Percentiles rank a stretch among this genome's conserved stretches.
phyloP scores from a whole-genome alignment of 2,329 filamentous ascomycete species.

The Ambrosiella xylebori region DNA sequence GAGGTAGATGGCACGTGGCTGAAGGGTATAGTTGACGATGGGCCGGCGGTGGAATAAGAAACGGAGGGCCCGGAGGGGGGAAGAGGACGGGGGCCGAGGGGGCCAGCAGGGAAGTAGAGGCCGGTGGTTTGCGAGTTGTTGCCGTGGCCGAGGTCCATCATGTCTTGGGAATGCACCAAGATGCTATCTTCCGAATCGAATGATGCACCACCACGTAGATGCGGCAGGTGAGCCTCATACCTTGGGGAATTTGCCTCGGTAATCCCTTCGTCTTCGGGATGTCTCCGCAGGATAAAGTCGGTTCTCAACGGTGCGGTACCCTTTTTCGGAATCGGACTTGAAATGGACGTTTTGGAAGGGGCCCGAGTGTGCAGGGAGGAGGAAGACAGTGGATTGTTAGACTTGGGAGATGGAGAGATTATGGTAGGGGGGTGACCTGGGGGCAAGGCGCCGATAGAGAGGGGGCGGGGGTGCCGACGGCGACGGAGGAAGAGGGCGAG shows the following conservation, averaged over 20 bases:
- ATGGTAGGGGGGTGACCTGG: slow-evolving; percentile 3
- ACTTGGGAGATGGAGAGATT: neutral
- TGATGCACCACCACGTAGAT: neutral
- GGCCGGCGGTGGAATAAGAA: slow-evolving; percentile 4
- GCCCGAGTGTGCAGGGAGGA: slow-evolving; percentile 2
- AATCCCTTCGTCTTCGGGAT: slow-evolving; percentile 10
- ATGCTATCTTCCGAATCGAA: neutral
- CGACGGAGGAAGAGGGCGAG: slow-evolving; percentile 25
- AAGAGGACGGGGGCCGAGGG: neutral
- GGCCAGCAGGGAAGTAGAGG: slow-evolving; percentile 10
- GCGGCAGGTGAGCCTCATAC: slow-evolving; percentile 3
- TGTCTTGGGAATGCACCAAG: neutral
- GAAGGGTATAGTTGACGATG: neutral
- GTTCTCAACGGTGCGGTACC: slow-evolving; percentile 25
- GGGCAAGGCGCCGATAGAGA: slow-evolving; percentile 5
- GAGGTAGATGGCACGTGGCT: neutral
- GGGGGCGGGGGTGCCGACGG: slow-evolving; percentile 15
- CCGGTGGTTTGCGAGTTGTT: slow-evolving; percentile 6
- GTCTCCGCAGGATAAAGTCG: slow-evolving; percentile 29
- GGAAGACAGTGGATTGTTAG: slow-evolving; percentile 1
- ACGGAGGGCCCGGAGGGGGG: slow-evolving; percentile 7
- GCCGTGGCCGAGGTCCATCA: neutral
- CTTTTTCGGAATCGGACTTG: slow-evolving; percentile 33
- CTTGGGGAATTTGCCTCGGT: slow-evolving; percentile 9
- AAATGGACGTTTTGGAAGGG: slow-evolving; percentile 24